Percentiles rank a stretch among this genome's conserved stretches.
phyloP scores from a whole-genome alignment of 208 protist genomes.

The Crithidia bombi region DNA sequence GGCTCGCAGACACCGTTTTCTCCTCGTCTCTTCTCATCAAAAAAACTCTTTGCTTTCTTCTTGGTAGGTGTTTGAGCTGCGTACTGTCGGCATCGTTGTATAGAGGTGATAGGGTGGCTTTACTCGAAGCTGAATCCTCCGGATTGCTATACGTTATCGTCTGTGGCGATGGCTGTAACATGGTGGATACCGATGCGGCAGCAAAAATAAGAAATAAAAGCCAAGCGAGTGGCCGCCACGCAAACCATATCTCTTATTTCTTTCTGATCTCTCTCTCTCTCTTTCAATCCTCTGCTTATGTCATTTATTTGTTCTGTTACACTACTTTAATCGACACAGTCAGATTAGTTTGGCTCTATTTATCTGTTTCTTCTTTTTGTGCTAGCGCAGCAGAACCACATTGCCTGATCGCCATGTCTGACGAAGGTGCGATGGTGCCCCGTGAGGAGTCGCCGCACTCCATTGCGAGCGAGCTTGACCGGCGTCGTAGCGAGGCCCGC shows the following conservation, averaged over 20 bases:
- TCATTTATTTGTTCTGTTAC: conserved; percentile 5
- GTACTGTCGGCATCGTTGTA: not conserved
- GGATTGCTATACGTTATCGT: too few relatives aligned
- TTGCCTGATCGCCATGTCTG: conserved; percentile 34
- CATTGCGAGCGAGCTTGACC: conserved; percentile 52
- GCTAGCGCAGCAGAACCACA: conserved; percentile 4
- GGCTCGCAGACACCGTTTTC: too few relatives aligned
- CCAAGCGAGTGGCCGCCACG: too few relatives aligned
- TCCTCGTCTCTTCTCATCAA: too few relatives aligned
- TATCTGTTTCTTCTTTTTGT: conserved; percentile 7
- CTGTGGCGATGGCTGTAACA: too few relatives aligned
- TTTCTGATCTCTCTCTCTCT: conserved; percentile 1
- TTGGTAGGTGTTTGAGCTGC: not conserved
- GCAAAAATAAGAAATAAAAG: too few relatives aligned
- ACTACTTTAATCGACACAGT: conserved; percentile 9
- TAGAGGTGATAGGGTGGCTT: too few relatives aligned
- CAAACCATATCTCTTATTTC: not conserved
- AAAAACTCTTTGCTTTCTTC: not conserved
- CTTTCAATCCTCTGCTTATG: not conserved
- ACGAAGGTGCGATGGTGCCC: conserved; percentile 54
- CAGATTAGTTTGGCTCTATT: conserved; percentile 8
- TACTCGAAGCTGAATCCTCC: too few relatives aligned
- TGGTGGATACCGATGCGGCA: too few relatives aligned
- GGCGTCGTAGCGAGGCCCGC: conserved; percentile 56
- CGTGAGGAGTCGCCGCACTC: conserved; percentile 42